Conservation (phyloP, 148 eudicot species). For the Silene uniflora region DNA sequence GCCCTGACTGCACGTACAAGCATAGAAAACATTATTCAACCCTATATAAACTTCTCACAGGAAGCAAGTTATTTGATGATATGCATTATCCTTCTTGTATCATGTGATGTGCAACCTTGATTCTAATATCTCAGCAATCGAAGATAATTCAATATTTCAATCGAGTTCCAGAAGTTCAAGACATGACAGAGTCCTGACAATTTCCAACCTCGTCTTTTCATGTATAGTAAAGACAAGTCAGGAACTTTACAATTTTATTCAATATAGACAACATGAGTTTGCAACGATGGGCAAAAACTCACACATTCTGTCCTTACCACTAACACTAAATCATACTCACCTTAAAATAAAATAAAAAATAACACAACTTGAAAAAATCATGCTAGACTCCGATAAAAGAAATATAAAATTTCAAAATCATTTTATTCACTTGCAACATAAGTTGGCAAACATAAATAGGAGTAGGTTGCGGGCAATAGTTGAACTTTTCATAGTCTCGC, state of each 20-base stretch:
- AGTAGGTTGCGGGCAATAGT: too few relatives aligned
- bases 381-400: neutral
- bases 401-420: neutral
- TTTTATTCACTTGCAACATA: too few relatives aligned
- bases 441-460: too few relatives aligned
- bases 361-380: neutral
- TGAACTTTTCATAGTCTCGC: neutral
- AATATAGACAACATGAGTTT: neutral
- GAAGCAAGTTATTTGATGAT: neutral
- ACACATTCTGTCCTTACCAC: neutral
- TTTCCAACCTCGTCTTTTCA: neutral
- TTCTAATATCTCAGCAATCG: too few relatives aligned
- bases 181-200: neutral
- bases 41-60: neutral
- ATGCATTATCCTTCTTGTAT: neutral
- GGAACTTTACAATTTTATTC: neutral
- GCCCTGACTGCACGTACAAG: slow-evolving; percentile 61
- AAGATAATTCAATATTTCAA: too few relatives aligned
- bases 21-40: slow-evolving; percentile 15
- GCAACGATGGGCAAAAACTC: neutral
- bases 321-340: neutral
- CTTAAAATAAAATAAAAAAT: neutral
- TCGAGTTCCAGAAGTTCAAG: neutral
- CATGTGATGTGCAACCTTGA: neutral
- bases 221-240: too few relatives aligned